Evolutionary conservation across 805 yeast genomes (phyloP).

Genomic region (Wickerhamomyces mucosus): DNA sequence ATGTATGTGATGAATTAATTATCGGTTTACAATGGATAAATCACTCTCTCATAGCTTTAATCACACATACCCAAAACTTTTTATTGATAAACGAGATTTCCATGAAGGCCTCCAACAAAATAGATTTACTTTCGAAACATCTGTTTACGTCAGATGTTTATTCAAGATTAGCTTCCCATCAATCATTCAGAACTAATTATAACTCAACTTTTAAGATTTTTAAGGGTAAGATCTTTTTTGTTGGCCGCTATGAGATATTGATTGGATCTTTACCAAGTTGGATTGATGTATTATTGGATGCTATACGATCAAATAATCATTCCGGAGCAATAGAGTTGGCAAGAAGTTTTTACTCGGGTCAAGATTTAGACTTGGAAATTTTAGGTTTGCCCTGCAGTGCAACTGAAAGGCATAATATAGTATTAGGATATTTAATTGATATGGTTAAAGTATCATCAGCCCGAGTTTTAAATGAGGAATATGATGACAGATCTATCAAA

Average conservation of each 20-base stretch:
- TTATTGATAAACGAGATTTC: conserved; percentile 31
- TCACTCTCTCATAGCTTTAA: conserved; percentile 26
- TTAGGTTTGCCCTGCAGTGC: conserved; percentile 47
- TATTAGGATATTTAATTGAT: conserved; percentile 45
- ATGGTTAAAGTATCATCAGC: conserved; percentile 32
- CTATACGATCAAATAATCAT: conserved; percentile 40
- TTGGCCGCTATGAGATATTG: conserved; percentile 42
- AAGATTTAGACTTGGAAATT: conserved; percentile 34
- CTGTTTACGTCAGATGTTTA: conserved; percentile 25
- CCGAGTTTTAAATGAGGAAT: conserved; percentile 10
- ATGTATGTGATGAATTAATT: conserved; percentile 39
- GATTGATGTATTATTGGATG: conserved; percentile 53
- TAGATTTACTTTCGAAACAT: conserved; percentile 22
- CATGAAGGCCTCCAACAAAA: conserved; percentile 21
- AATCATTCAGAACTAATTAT: conserved; percentile 7
- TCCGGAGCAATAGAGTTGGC: conserved; percentile 49
- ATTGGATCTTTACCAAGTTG: conserved; percentile 59
- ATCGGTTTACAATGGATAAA: conserved; percentile 51
- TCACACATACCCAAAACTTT: conserved; percentile 38
- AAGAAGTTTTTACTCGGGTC: conserved; percentile 40
- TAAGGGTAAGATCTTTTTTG: conserved; percentile 38
- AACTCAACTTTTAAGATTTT: conserved; percentile 24
- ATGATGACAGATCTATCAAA: conserved; percentile 17
- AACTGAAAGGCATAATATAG: conserved; percentile 33
- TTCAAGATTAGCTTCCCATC: conserved; percentile 9